Evolutionary conservation across 2,329 filamentous ascomycete species (phyloP), one percentile per base, ranked within the genome.

Genomic region (Fusarium sp.): DNA sequence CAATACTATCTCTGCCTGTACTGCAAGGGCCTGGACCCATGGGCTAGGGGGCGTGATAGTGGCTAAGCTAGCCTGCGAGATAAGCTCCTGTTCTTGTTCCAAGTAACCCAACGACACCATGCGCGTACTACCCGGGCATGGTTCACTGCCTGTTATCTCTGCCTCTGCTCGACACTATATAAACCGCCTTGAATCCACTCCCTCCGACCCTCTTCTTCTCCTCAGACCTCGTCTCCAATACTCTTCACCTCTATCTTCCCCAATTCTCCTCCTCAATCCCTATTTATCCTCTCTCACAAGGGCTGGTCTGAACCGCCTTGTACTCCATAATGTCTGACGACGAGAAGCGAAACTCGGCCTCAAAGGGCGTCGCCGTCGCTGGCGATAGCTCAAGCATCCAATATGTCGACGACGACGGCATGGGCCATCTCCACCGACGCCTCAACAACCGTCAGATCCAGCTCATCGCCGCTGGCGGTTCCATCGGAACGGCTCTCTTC

Each of bases 381-480:
- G 65, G 64, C 36, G 71, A 73, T 35, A 30, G 18, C 36, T 28
- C 47, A 18, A 73, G 71, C 50, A 11, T 73, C 2, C 58, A 58
- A 35, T 50, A 22, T 35, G 30, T 42, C 18, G 51, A 48, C 18
- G 56, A 62, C 10, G 35, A 48, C 20, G 65, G 22, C 38, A 72
- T 73, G 71, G 71, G 71, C 22, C 67, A 74, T 33, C 71, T 73
- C 24, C 71, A 73, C 20, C 59, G 71, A 24, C 45, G 71, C 30
- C 71, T 73, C 31, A 65, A 65, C 39, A 73, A 73, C 58, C 63
- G 71, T 39, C 71, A 73, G 60, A 72, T 73, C 68, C 71, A 73
- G 71, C 77, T 88, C 53, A 73, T 73, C 41, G 71, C 71, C n/a
- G 71, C 71, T 2, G 71, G 71, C 61, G 71, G 71, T 22, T 73